Conservation (phyloP, 306 rosid genomes). For the Fagus sylvatica region DNA sequence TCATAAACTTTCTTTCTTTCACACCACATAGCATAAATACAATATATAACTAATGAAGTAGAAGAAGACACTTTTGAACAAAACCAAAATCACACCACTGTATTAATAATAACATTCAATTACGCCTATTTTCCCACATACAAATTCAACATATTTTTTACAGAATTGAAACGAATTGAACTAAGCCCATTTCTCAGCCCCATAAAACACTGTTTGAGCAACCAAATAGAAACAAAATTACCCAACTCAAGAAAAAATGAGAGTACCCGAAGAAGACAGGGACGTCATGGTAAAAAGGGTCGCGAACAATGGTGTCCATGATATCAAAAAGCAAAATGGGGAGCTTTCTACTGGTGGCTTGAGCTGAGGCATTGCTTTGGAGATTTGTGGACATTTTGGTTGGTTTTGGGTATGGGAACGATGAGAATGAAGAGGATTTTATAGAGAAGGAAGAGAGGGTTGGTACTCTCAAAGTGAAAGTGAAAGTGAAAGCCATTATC, state of each 20-base stretch:
- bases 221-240: neutral
- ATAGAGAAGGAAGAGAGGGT: neutral
- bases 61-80: neutral
- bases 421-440: neutral
- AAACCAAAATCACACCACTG: neutral
- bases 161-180: neutral
- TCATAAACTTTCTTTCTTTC: neutral
- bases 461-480: neutral
- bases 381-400: neutral
- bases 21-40: neutral
- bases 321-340: slow-evolving; percentile 89
- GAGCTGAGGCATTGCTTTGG: slow-evolving; percentile 1
- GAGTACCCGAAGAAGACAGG: slow-evolving; percentile 83
- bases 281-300: slow-evolving; percentile 84
- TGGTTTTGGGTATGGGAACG: neutral
- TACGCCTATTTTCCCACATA: neutral
- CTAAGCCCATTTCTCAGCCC: neutral
- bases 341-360: slow-evolving; percentile 40
- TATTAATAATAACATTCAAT: neutral
- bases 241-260: neutral
- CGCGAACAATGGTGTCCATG: slow-evolving; percentile 93
- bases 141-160: neutral
- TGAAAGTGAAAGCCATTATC: neutral
- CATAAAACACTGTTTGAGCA: neutral
- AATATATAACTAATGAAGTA: neutral